Evolutionary conservation across 2,329 filamentous ascomycete species (phyloP).

Genomic region (Aspergillus sp.): DNA sequence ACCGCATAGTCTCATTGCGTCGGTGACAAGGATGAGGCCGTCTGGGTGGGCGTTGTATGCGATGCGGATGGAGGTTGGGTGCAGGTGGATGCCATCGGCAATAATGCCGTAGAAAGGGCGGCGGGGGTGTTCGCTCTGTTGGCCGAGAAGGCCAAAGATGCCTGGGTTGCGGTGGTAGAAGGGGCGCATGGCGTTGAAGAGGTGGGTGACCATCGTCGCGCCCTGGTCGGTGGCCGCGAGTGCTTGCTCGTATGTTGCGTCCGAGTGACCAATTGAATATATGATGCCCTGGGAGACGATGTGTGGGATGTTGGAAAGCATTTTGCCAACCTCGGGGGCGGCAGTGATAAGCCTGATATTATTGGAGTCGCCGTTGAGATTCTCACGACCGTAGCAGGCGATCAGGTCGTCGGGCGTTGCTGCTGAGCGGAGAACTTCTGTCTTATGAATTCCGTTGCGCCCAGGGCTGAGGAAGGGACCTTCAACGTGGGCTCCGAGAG

Average conservation of each 20-base stretch:
- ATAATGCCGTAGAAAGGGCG: constrained; percentile 84
- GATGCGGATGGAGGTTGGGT: constrained; percentile 84
- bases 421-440: constrained; percentile 66
- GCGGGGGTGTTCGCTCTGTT: constrained; percentile 47
- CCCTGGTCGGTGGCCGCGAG: constrained; percentile 69
- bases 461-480: constrained; percentile 81
- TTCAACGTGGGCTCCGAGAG: constrained; percentile 86
- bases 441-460: constrained; percentile 85
- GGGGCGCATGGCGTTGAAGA: constrained; percentile 92
- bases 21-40: constrained; percentile 85
- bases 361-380: constrained; percentile 49
- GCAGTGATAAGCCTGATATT: constrained; percentile 78
- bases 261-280: constrained; percentile 81
- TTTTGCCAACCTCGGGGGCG: constrained; percentile 75
- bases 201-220: constrained; percentile 85
- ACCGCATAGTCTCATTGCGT: constrained; percentile 86
- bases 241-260: constrained; percentile 82
- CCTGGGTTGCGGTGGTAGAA: constrained; percentile 89
- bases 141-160: constrained; percentile 81
- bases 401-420: constrained; percentile 60
- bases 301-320: constrained; percentile 67
- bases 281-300: constrained; percentile 67
- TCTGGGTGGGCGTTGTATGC: constrained; percentile 82
- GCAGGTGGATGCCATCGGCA: constrained; percentile 84
- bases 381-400: constrained; percentile 62